Conservation (phyloP, 495 filamentous ascomycete species). For the Xylaria longipes region DNA sequence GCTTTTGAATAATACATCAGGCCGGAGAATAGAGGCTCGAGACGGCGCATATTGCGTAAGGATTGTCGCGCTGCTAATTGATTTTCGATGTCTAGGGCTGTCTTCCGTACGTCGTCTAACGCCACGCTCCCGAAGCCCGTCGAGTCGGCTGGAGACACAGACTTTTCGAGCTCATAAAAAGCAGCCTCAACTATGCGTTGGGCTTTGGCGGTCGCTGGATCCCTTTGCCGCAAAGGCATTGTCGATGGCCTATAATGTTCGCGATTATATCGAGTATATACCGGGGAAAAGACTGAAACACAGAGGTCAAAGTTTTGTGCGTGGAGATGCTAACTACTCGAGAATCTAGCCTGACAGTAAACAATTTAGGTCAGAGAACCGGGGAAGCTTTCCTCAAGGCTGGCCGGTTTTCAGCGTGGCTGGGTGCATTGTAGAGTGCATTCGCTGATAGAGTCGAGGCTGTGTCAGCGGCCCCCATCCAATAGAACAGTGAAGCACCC, state of each 20-base stretch:
- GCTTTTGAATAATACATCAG: slow-evolving; percentile 48
- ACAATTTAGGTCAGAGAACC: neutral
- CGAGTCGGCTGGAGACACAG: slow-evolving; percentile 39
- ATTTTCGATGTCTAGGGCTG: slow-evolving; percentile 45
- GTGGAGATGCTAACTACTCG: neutral
- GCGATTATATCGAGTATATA: neutral
- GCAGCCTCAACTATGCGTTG: slow-evolving; percentile 32
- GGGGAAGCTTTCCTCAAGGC: neutral
- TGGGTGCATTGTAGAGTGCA: neutral
- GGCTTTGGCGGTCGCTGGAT: slow-evolving; percentile 18
- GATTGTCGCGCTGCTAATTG: slow-evolving; percentile 43
- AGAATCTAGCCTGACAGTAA: neutral
- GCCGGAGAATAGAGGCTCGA: slow-evolving; percentile 46
- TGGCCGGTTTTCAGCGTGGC: neutral
- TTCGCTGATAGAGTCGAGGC: neutral
- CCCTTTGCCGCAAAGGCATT: slow-evolving; percentile 5
- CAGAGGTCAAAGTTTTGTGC: neutral
- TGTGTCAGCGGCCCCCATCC: slow-evolving; percentile 2
- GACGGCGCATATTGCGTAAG: slow-evolving; percentile 49
- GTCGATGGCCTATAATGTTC: neutral
- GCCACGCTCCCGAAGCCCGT: slow-evolving; percentile 37
- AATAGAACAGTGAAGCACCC: neutral
- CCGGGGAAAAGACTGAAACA: neutral
- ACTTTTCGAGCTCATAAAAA: slow-evolving; percentile 40
- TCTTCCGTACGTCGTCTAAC: slow-evolving; percentile 45